Evolutionary conservation across 23 red algal species (phyloP), one percentile per base, ranked within the genome.

Genomic region (Gracilaria domingensis): DNA sequence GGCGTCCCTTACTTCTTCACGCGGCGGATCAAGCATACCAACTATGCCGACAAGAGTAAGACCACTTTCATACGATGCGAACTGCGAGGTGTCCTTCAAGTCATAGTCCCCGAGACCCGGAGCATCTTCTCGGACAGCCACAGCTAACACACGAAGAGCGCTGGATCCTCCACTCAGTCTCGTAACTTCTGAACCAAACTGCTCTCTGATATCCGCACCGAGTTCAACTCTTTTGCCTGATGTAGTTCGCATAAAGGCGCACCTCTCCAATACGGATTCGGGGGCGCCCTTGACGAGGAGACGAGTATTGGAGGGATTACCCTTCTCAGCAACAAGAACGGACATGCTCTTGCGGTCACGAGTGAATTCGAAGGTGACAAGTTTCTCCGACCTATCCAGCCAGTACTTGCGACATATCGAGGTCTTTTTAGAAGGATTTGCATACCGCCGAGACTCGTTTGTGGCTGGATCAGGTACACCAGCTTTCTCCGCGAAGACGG

Each of bases 281-380:
- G 91, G 94, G 12, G 97, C 97, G 33, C 97, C 97, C 58, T 99
- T 99, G 34, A 99, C 97, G 26, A 96, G 86, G 35, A 99, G 79
- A 53, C 82, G 87, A 40, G 78, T 47, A 57, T 47, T 45, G 44
- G 88, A 79, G 12, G 66, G 66, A 34, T 79, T 33, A 17, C 64
- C 88, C 12, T 60, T 82, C 45, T 75, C 30, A n/a, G 21, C 79
- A 17, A 93, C 94, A 82, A 96, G 70, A 34, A 99, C 97, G 54
- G 90, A 95, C 97, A 99, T 99, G 30, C 90, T 95, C 77, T 99
- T 99, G 34, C 97, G 87, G 66, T 99, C 97, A 47, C 97, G 93
- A 37, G 94, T 90, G 38, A 99, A 99, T 62, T 99, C 97, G 26
- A 99, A 84, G 26, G 97, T 99, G 20, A 84, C 76, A 25, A 93